phyloP scores from a whole-genome alignment of 495 filamentous ascomycete genomes.

The Usnea hakonensis region DNA sequence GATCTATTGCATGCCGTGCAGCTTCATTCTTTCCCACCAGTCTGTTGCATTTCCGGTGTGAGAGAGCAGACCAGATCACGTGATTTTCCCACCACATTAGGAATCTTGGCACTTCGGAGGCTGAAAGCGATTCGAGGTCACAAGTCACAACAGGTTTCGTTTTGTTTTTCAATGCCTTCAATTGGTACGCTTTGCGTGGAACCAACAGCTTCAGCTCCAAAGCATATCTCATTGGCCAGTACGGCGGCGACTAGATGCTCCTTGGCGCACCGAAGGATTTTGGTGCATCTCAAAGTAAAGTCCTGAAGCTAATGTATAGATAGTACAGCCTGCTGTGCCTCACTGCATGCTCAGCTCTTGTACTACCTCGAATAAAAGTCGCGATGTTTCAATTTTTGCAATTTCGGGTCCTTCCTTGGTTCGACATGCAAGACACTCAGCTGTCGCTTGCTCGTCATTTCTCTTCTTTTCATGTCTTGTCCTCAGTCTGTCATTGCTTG shows the following conservation, averaged over 20 bases:
- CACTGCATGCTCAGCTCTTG: too few relatives aligned
- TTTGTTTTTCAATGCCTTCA: too few relatives aligned
- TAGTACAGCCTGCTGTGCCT: background rate
- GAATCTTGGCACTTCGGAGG: background rate
- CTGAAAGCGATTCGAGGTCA: too few relatives aligned
- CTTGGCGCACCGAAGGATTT: background rate
- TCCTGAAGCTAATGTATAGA: background rate
- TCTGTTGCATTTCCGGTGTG: too few relatives aligned
- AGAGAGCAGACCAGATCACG: too few relatives aligned
- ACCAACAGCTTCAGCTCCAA: too few relatives aligned
- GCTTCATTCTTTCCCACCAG: too few relatives aligned
- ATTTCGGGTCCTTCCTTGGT: background rate
- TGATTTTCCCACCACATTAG: too few relatives aligned
- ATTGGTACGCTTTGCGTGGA: background rate
- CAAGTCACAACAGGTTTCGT: too few relatives aligned
- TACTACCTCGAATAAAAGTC: background rate
- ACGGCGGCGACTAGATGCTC: background rate
- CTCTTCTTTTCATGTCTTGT: background rate
- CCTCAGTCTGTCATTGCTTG: background rate
- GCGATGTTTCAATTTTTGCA: background rate
- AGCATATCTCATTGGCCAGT: background rate
- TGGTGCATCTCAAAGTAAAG: background rate
- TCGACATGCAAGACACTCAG: background rate
- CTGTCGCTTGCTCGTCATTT: background rate
- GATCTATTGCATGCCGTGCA: too few relatives aligned